Base-by-base conservation (phyloP, 805 yeast species). In the Metschnikowia rubicola region DNA sequence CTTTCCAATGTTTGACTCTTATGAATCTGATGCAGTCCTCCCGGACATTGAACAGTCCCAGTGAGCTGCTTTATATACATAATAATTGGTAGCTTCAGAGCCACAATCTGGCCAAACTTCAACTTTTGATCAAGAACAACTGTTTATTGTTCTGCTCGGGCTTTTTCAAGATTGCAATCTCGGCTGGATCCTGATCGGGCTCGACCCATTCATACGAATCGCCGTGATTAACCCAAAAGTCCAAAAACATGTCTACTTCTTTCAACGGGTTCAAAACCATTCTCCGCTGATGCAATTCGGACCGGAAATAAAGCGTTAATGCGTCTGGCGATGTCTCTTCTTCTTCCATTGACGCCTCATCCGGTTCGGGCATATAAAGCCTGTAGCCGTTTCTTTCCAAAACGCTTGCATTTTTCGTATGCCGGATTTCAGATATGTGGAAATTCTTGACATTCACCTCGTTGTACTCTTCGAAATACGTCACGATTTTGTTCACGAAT, bases 171-270 rank as follows among this genome's bases (percentile, higher is more conserved):
- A 30, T 39, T 13, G 38, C 44, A 15, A 69, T 57, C 45, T 71
- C 75, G 0, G 94, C 95, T 0, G 96, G 96, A 60, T 88, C 96
- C 59, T 85, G 86, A 61, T 88, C 96, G 0, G 96, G 96, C 60
- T 88, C 96, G 10, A 79, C 84, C 96, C 96, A 88, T 50, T 84
- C 87, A 60, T 86, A 88, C 11, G 89, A 90, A 45, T 84, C 91
- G 30, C 96, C 96, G 19, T 65, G 66, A 36, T 61, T 61, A 13
- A 59, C 39, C 73, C 74, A 71, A 39, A 61, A 71, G 34, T 70
- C 73, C 31, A 71, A 47, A 43, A 68, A 67, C 41, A 61, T 55
- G 21, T 61, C 46, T 46, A 71, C 77, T 45, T 70, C 70, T 3
- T 62, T 63, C 21, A 68, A 48, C 33, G 66, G 66, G 30, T 47